These are phyloP conservation scores for Mollisiaceae sp. DNA, from an alignment of 2,329 filamentous ascomycete genomes.

Conservation along the genomic window DNA sequence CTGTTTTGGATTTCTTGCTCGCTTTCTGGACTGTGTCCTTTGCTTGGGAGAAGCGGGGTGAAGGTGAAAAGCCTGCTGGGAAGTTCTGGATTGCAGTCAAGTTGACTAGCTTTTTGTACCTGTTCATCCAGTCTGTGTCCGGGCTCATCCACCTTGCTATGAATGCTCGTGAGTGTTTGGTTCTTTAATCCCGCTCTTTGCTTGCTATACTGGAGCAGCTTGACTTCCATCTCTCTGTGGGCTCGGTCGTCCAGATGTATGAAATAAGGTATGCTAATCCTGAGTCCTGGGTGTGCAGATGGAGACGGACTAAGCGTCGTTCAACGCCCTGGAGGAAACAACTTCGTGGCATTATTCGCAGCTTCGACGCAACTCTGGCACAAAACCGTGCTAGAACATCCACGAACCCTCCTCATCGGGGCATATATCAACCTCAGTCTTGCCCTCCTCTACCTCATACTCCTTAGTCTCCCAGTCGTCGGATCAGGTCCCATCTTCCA, in stretches of 20 bases:
- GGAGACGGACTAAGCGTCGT: constrained; percentile 5
- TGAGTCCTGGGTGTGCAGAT: not conserved
- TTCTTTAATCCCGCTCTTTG: not conserved
- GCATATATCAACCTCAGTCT: not conserved
- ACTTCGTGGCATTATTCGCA: constrained; percentile 4
- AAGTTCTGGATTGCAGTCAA: not conserved
- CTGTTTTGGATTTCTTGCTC: not conserved
- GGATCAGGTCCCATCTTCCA: constrained; percentile 4
- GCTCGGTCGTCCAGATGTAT: not conserved
- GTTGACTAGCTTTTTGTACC: not conserved
- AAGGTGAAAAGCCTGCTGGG: not conserved
- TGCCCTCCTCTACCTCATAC: not conserved
- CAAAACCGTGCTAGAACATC: constrained; percentile 7
- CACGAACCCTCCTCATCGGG: not conserved
- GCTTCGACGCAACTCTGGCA: constrained; percentile 2
- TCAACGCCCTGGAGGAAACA: constrained; percentile 1
- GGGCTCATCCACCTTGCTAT: not conserved
- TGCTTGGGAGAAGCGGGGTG: not conserved
- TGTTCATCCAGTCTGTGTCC: not conserved
- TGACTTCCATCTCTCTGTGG: no score
- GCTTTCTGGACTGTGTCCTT: constrained; percentile 8
- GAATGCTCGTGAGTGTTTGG: not conserved
- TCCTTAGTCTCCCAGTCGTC: constrained; percentile 6
- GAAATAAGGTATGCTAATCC: not conserved
- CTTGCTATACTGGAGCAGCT: not conserved